Evolutionary conservation across 495 filamentous ascomycete species (phyloP), one percentile per base, ranked within the genome.

Genomic region (Podospora didyma): DNA sequence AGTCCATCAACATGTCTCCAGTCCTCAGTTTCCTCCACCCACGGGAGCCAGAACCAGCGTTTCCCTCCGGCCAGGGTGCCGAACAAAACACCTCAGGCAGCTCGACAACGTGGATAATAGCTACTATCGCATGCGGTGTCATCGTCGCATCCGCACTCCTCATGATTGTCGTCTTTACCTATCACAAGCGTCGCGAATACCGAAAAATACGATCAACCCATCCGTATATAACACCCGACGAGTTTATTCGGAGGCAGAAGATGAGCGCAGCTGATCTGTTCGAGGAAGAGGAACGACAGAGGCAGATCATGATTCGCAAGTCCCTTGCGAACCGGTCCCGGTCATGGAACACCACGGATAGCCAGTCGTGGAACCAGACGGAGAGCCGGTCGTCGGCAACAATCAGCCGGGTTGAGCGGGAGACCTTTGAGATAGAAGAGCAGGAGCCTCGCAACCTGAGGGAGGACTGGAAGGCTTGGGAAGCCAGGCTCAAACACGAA

Each of bases 291-390:
- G 75, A 78, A 37, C 52, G 61, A 19, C 70, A 75, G 54, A 60
- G 77, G 17, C 62, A 58, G 10, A 62, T 55, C 46, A 77, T 79
- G 63, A 79, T 79, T 51, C 69, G 74, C 23, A 79, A 79, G 57
- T 79, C 77, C 0, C 61, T 78, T 1, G 74, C 73, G 19, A 72
- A 58, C 16, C 69, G 77, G 22, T 68, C 67, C 16, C 69, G 77
- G 22, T 68, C 67, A 0, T 69, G 65, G 16, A 59, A 60, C 23
- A 56, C 63, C 0, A 12, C 50, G 0, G 48, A 57, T 10, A 61
- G 63, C 24, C n/a, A 35, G 52, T 9, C 12, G 9, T 42, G 37
- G 57, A 51, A 16, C 39, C 34, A 6, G 7, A 42, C 39, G 4
- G 39, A 42, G 39, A 42, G 14, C 14, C 12, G 14, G 7, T 16